Conservation (phyloP, 1,284 basidiomycete species). For the Porphyrellus sp. region DNA sequence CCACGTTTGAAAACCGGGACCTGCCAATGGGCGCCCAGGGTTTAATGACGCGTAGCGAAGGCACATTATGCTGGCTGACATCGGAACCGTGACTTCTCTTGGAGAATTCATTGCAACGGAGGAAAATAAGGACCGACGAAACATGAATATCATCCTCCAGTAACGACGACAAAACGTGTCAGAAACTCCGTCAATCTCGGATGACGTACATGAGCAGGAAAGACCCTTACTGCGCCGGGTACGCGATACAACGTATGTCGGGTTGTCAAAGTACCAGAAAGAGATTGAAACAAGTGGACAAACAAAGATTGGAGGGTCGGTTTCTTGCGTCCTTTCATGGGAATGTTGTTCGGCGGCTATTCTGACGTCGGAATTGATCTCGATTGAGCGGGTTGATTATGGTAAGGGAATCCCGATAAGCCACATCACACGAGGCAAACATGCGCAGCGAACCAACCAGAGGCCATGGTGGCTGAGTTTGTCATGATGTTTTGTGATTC, state of each 20-base stretch:
- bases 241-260: background rate
- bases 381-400: conserved; percentile 7
- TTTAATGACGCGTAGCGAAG: background rate
- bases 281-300: background rate
- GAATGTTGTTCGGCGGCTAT: background rate
- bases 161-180: background rate
- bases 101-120: background rate
- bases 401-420: background rate
- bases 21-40: conserved; percentile 6
- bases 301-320: background rate
- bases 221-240: background rate
- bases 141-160: background rate
- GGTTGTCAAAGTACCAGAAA: background rate
- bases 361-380: conserved; percentile 6
- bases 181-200: conserved; percentile 9
- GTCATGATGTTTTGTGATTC: background rate
- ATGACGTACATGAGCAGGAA: background rate
- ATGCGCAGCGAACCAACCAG: conserved; percentile 4
- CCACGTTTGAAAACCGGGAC: conserved; percentile 29
- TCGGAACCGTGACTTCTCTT: conserved; percentile 4
- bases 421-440: conserved; percentile 14
- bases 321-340: conserved; percentile 3
- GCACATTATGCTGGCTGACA: conserved; percentile 1
- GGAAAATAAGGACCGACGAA: conserved; percentile 1
- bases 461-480: background rate